Evolutionary conservation across 2,329 filamentous ascomycete genomes (phyloP).

Genomic region (Aspergillus eucalypticola): DNA sequence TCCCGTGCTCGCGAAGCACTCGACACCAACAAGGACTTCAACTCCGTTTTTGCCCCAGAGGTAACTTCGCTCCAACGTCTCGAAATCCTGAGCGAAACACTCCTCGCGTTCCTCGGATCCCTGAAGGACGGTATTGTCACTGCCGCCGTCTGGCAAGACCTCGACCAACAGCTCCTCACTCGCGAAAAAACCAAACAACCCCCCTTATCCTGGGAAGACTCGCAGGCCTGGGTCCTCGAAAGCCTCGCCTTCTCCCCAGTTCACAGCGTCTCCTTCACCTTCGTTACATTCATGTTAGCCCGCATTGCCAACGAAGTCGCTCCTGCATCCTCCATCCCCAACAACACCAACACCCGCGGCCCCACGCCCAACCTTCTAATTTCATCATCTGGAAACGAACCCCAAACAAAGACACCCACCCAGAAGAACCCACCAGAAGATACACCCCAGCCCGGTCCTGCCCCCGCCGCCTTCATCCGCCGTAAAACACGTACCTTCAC

Average conservation of each 20-base stretch:
- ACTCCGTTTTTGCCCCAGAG: constrained; percentile 63
- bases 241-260: constrained; percentile 69
- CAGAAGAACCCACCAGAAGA: not conserved
- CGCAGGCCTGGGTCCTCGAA: constrained; percentile 68
- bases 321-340: constrained; percentile 35
- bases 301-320: constrained; percentile 59
- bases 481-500: constrained; percentile 28
- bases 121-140: constrained; percentile 80
- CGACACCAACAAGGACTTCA: constrained; percentile 67
- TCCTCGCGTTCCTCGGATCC: constrained; percentile 72
- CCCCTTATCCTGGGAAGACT: constrained; percentile 54
- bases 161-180: constrained; percentile 60
- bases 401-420: constrained; percentile 5
- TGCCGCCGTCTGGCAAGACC: constrained; percentile 65
- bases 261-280: constrained; percentile 87
- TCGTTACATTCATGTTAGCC: constrained; percentile 75
- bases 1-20: constrained; percentile 62
- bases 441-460: constrained; percentile 17
- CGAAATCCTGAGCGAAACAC: constrained; percentile 70
- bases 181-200: constrained; percentile 53
- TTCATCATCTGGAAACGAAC: constrained; percentile 6
- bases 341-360: not conserved
- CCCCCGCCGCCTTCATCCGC: constrained; percentile 31
- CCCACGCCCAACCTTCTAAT: constrained; percentile 8
- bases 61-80: constrained; percentile 66